Conservation (phyloP, 2,329 filamentous ascomycete genomes). For the Elsinoe batatas region DNA sequence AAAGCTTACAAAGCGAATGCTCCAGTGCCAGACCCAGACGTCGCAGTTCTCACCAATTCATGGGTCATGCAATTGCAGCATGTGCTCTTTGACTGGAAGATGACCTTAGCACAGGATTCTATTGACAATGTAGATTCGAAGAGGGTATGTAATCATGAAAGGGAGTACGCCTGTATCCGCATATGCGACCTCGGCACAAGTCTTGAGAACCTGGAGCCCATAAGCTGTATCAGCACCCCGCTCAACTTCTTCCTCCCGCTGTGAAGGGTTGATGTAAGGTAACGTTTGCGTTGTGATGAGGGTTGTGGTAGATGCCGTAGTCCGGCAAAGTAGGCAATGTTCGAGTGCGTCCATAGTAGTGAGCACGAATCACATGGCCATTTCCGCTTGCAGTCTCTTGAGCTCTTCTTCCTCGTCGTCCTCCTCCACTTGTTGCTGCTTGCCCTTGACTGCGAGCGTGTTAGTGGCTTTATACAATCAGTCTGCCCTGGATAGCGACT, state of each 20-base stretch:
- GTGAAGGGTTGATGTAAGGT: too few relatives aligned
- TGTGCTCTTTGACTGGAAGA: not conserved
- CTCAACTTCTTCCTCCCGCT: not conserved
- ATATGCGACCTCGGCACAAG: not conserved
- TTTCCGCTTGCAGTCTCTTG: conserved; percentile 86
- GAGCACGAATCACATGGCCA: conserved; percentile 66
- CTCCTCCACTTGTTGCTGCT: conserved; percentile 49
- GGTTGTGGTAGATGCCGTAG: too few relatives aligned
- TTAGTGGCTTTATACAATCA: not conserved
- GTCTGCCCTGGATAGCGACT: conserved; percentile 29
- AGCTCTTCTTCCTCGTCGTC: conserved; percentile 96
- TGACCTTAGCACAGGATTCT: not conserved
- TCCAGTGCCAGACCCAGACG: too few relatives aligned
- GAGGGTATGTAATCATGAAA: conserved; percentile 8
- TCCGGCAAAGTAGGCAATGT: not conserved
- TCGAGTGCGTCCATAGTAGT: not conserved
- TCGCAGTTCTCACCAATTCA: too few relatives aligned
- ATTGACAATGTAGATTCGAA: not conserved
- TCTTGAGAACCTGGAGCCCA: not conserved
- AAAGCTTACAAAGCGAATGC: too few relatives aligned
- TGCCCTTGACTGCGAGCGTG: conserved; percentile 34
- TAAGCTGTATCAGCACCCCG: not conserved
- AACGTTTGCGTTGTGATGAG: too few relatives aligned
- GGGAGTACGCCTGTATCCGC: not conserved
- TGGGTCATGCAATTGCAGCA: not conserved